Base-by-base conservation (phyloP, 805 yeast genomes). In the Wickerhamiella qilinensis region DNA sequence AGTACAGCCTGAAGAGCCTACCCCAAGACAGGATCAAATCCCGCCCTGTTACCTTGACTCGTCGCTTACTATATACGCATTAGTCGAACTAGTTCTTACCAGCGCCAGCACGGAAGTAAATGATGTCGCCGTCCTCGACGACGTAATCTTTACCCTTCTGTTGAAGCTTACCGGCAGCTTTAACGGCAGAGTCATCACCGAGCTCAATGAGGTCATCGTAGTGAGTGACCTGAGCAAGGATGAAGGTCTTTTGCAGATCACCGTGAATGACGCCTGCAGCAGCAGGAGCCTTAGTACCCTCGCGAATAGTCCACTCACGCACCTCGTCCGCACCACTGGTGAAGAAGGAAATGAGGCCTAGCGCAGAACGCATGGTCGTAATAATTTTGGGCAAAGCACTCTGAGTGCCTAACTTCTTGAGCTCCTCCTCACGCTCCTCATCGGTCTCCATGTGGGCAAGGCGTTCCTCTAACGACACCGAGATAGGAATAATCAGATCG, bases 221-320 rank as follows among this genome's bases (percentile, higher is more conserved):
- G 54, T 84, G 86, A 55, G 84, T 84, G 47, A 91, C 80, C 59
- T 84, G 85, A 33, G 97, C 98, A 52, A 84, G 75, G 53, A 91
- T 85, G 59, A 91, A 91, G 18, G 97, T 88, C 60, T 78, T 82
- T 71, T 83, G 86, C 58, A 88, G 73, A 64, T 88, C 98, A 30
- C 86, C 81, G 62, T 91, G 98, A 53, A 88, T 88, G 33, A 91
- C 94, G 18, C 86, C 93, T 1, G 95, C 95, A 2, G 93, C 94
- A 45, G 81, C 81, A 29, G 88, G 86, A 2, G 93, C 94, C 28
- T 73, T 69, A 15, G 79, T 69, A 22, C 84, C 82, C 38, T 66
- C 65, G 53, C 86, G 68, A 39, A 85, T 67, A 15, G 85, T 79
- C 96, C 96, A 85, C 56, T 85, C 93, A 52, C 88, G 65, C 8